These are phyloP conservation scores for Populus tremula DNA, from an alignment of 345 rosid genomes.

Conservation along the genomic window DNA sequence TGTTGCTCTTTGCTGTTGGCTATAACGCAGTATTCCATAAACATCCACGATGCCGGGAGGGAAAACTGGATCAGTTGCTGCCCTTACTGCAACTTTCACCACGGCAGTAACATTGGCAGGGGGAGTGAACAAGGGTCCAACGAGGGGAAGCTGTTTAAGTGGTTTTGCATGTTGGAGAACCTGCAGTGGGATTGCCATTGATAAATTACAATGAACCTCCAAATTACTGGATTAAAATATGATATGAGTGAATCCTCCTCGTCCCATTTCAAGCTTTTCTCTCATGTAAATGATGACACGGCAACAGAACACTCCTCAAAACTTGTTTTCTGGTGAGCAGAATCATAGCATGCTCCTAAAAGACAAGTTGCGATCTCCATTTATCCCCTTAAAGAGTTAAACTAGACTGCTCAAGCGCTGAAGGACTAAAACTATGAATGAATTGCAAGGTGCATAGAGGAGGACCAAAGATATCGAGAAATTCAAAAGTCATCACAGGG, in stretches of 20 bases:
- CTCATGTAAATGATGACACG: background rate
- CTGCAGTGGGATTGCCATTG: conserved; percentile 16
- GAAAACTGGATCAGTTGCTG: conserved; percentile 55
- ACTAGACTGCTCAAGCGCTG: no score
- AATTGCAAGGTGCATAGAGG: no score
- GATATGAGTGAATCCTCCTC: background rate
- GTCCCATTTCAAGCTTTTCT: background rate
- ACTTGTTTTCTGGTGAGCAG: background rate
- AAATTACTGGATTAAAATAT: no score
- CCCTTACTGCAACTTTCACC: conserved; percentile 55
- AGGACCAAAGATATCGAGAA: background rate
- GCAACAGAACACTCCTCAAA: background rate
- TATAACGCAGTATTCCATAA: conserved; percentile 43
- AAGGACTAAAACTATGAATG: no score
- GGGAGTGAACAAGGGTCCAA: conserved; percentile 51
- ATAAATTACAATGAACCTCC: background rate
- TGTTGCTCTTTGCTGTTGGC: conserved; percentile 37
- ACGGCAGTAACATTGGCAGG: conserved; percentile 48
- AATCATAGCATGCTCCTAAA: background rate
- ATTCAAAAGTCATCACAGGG: background rate
- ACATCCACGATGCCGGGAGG: conserved; percentile 56
- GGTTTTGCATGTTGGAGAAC: conserved; percentile 53
- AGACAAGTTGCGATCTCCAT: background rate
- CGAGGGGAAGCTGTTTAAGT: conserved; percentile 48
- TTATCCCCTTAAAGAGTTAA: background rate